These are phyloP conservation scores for Kwoniella dendrophila DNA, from an alignment of 768 basidiomycete species.

Conservation along the genomic window DNA sequence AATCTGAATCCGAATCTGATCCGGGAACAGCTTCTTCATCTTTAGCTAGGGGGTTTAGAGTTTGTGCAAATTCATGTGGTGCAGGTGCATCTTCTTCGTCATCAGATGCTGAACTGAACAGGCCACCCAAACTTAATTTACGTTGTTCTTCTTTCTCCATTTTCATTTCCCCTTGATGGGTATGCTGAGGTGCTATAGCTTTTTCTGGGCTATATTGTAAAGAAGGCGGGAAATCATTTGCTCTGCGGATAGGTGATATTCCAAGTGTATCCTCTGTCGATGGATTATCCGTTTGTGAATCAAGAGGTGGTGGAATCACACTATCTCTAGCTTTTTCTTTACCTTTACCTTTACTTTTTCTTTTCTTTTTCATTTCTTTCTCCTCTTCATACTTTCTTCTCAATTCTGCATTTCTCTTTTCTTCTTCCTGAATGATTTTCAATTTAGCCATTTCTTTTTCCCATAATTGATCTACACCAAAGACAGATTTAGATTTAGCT, in stretches of 20 bases:
- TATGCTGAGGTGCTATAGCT: neutral
- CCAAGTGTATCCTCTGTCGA: slow-evolving; percentile 10
- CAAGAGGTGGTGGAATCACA: neutral
- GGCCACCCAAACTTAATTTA: slow-evolving; percentile 4
- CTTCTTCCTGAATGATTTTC: slow-evolving; percentile 69
- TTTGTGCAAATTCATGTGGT: neutral
- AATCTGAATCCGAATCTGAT: slow-evolving; percentile 22
- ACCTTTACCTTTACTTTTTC: slow-evolving; percentile 22
- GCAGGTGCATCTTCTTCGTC: slow-evolving; percentile 10
- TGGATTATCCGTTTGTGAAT: neutral
- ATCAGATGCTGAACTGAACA: neutral
- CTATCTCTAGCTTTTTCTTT: slow-evolving; percentile 33
- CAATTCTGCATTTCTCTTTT: slow-evolving; percentile 59
- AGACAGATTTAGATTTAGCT: slow-evolving; percentile 72
- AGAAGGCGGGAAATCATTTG: slow-evolving; percentile 19
- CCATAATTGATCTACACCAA: slow-evolving; percentile 92
- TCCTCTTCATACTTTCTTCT: slow-evolving; percentile 60
- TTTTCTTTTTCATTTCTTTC: slow-evolving; percentile 57
- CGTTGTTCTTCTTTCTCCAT: neutral
- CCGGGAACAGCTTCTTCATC: slow-evolving; percentile 13
- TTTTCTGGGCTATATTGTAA: slow-evolving; percentile 22
- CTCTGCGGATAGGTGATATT: slow-evolving; percentile 25
- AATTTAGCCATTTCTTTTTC: slow-evolving; percentile 82
- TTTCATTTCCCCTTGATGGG: neutral
- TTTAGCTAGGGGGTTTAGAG: neutral